Percentiles rank a stretch among this genome's conserved stretches.
These are phyloP conservation scores for Geotrichum carabidarum DNA, from an alignment of 1,139 yeast genomes.

Conservation along the genomic window DNA sequence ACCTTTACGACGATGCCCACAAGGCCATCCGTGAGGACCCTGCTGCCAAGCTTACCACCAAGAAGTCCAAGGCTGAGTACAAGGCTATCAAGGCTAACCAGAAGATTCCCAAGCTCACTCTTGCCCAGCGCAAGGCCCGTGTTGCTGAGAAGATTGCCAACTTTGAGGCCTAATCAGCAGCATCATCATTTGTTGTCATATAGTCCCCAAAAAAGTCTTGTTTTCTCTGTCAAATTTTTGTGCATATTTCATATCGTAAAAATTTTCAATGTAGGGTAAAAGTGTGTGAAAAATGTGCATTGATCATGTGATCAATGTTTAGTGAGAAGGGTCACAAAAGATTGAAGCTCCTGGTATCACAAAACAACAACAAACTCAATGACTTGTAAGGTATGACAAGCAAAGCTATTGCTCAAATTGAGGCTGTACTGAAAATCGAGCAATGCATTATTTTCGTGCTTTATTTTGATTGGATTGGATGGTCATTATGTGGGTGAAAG, in stretches of 20 bases:
- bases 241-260: neutral
- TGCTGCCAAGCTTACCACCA: slow-evolving; percentile 72
- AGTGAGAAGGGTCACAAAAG: too few species aligned
- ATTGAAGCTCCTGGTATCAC: too few species aligned
- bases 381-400: too few species aligned
- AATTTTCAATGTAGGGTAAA: neutral
- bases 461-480: too few species aligned
- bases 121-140: slow-evolving; percentile 84
- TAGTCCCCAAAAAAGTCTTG: neutral
- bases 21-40: slow-evolving; percentile 96
- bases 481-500: too few species aligned
- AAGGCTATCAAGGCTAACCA: slow-evolving; percentile 93
- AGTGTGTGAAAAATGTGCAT: too few species aligned
- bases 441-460: too few species aligned
- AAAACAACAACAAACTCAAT: too few species aligned
- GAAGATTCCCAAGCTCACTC: slow-evolving; percentile 84
- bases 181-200: neutral
- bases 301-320: too few species aligned
- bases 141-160: slow-evolving; percentile 84
- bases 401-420: too few species aligned
- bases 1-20: slow-evolving; percentile 90
- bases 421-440: too few species aligned
- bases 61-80: slow-evolving; percentile 97
- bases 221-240: neutral
- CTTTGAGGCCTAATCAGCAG: slow-evolving; percentile 3